Conservation (phyloP, 1,139 yeast species). For the Geotrichum citri-aurantii region DNA sequence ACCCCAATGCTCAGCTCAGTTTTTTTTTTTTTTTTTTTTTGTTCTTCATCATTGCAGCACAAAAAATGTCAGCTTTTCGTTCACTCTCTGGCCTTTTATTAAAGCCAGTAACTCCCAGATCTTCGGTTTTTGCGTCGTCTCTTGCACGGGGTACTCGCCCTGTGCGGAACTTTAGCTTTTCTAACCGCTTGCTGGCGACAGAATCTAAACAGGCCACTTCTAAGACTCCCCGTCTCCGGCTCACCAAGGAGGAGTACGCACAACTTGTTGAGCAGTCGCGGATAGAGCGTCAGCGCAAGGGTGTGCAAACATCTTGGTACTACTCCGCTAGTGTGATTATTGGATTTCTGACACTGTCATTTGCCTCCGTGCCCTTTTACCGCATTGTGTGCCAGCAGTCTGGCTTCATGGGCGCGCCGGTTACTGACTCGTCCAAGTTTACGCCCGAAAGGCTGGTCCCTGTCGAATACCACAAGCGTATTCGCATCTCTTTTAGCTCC, state of each 20-base stretch:
- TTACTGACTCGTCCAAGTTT: constrained; percentile 73
- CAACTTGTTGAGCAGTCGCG: constrained; percentile 33
- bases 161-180: background rate
- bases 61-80: background rate
- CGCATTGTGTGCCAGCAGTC: constrained; percentile 90
- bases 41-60: background rate
- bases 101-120: background rate
- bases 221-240: background rate
- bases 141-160: background rate
- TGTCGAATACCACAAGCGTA: constrained; percentile 77
- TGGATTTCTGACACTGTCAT: constrained; percentile 71
- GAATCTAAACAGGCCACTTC: background rate
- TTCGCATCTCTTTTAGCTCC: constrained; percentile 79
- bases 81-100: background rate
- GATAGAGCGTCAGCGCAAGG: constrained; percentile 32
- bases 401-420: constrained; percentile 94
- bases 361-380: constrained; percentile 90
- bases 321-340: constrained; percentile 70
- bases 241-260: constrained; percentile 17
- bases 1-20: background rate
- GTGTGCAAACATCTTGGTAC: constrained; percentile 51
- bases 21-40: background rate
- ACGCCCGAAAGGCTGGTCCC: constrained; percentile 86
- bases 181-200: constrained; percentile 1
- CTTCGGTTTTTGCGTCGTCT: background rate